Conservation (phyloP, 2,329 filamentous ascomycete genomes). For the Ophiostoma australiae region DNA sequence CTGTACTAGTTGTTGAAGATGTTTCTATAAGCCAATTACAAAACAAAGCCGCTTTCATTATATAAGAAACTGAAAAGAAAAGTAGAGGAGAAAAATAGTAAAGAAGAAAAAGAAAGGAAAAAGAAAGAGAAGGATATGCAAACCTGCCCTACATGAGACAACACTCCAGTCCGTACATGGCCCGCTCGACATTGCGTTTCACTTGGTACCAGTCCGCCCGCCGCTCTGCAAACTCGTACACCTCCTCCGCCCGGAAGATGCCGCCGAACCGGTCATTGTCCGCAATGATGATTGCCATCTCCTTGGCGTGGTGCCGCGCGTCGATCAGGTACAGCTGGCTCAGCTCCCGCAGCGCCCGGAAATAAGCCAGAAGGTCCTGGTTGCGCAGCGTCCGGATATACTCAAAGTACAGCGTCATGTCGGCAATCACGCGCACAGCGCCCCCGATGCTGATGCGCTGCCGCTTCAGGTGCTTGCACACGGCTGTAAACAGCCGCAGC, state of each 20-base stretch:
- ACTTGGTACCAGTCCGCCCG: slow-evolving; percentile 94
- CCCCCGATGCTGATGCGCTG: slow-evolving; percentile 88
- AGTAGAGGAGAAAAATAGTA: background rate
- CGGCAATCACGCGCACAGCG: slow-evolving; percentile 86
- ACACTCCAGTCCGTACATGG: slow-evolving; percentile 96
- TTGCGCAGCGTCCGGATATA: slow-evolving; percentile 81
- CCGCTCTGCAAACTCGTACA: slow-evolving; percentile 93
- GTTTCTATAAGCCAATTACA: background rate
- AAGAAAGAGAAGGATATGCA: background rate
- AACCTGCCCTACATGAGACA: slow-evolving; percentile 67
- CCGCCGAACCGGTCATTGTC: slow-evolving; percentile 86
- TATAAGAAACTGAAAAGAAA: background rate
- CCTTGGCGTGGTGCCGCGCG: slow-evolving; percentile 79
- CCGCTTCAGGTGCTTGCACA: slow-evolving; percentile 97
- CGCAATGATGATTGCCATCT: slow-evolving; percentile 91
- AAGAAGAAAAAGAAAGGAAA: background rate
- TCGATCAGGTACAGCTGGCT: slow-evolving; percentile 95
- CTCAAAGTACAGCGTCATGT: slow-evolving; percentile 89
- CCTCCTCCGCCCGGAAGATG: slow-evolving; percentile 91
- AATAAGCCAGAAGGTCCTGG: slow-evolving; percentile 79
- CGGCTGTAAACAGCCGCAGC: slow-evolving; percentile 78
- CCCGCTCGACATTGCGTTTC: slow-evolving; percentile 80
- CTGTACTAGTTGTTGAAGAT: background rate
- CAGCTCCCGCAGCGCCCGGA: slow-evolving; percentile 83
- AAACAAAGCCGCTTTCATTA: background rate